Conservation (phyloP, 2,329 filamentous ascomycete species). For the Mycosphaerelloides madeirae region DNA sequence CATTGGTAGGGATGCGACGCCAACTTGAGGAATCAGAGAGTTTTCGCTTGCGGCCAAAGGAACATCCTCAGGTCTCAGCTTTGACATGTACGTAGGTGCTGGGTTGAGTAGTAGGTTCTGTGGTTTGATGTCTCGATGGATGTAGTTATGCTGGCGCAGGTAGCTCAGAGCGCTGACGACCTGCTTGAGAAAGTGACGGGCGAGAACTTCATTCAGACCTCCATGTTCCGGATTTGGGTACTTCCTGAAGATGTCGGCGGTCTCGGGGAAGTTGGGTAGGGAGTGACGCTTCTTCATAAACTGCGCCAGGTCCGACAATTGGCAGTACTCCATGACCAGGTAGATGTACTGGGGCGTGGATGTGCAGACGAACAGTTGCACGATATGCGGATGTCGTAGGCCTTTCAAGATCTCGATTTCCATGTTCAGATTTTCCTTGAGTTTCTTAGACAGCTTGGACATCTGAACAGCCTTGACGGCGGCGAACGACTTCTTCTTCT, state of each 20-base stretch:
- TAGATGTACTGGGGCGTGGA: conserved; percentile 87
- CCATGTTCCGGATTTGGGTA: conserved; percentile 80
- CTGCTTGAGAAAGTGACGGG: conserved; percentile 93
- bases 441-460: conserved; percentile 84
- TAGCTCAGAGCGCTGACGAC: conserved; percentile 89
- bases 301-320: conserved; percentile 85
- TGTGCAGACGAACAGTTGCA: conserved; percentile 89
- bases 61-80: conserved; percentile 56
- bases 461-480: conserved; percentile 97
- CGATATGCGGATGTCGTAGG: conserved; percentile 92
- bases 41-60: conserved; percentile 76
- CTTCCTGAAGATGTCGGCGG: conserved; percentile 84
- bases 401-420: conserved; percentile 95
- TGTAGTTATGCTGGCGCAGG: conserved; percentile 75
- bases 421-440: conserved; percentile 90
- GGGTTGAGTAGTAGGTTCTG: conserved; percentile 92
- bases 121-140: conserved; percentile 95
- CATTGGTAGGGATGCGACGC: conserved; percentile 82
- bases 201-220: conserved; percentile 94
- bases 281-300: conserved; percentile 94
- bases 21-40: conserved; percentile 74
- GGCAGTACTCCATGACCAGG: conserved; percentile 97
- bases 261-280: conserved; percentile 72
- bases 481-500: conserved; percentile 77
- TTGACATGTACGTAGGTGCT: conserved; percentile 65